Evolutionary conservation across 1,284 basidiomycete genomes (phyloP).

Genomic region (Papiliotrema terrestris): DNA sequence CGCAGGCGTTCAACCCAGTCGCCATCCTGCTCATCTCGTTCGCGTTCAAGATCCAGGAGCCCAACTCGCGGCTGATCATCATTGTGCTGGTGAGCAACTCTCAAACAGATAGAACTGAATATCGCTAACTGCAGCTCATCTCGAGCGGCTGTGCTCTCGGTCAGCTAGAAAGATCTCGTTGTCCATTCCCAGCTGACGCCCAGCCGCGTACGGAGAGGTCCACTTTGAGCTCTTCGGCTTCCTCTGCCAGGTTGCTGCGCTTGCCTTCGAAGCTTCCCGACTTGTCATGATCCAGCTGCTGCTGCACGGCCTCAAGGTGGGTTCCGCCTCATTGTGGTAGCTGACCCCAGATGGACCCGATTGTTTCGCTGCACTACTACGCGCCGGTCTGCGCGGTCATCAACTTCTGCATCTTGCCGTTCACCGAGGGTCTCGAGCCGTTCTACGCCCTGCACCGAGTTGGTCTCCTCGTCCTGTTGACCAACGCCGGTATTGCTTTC

Average conservation of each 20-base stretch:
- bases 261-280: slow-evolving; percentile 58
- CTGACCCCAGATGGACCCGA: slow-evolving; percentile 71
- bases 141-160: slow-evolving; percentile 85
- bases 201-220: slow-evolving; percentile 68
- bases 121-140: slow-evolving; percentile 59
- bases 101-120: background rate
- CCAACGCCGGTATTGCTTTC: slow-evolving; percentile 86
- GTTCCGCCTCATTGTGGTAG: background rate
- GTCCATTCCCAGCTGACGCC: slow-evolving; percentile 6
- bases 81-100: slow-evolving; percentile 62
- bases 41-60: slow-evolving; percentile 82
- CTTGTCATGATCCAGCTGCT: slow-evolving; percentile 96
- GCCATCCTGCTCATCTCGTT: slow-evolving; percentile 94
- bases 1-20: slow-evolving; percentile 89
- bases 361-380: slow-evolving; percentile 93
- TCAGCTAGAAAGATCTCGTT: slow-evolving; percentile 45
- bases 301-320: slow-evolving; percentile 79
- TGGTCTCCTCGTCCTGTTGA: slow-evolving; percentile 71
- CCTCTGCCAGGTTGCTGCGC: slow-evolving; percentile 74
- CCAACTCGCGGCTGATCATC: slow-evolving; percentile 69
- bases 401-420: slow-evolving; percentile 77
- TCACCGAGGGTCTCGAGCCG: slow-evolving; percentile 85
- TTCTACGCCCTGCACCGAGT: slow-evolving; percentile 71
- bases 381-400: slow-evolving; percentile 91
- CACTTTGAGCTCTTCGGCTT: slow-evolving; percentile 84